Evolutionary conservation across 2,329 filamentous ascomycete genomes (phyloP), one percentile per base, ranked within the genome.

Genomic region (Amylocarpus encephaloides): DNA sequence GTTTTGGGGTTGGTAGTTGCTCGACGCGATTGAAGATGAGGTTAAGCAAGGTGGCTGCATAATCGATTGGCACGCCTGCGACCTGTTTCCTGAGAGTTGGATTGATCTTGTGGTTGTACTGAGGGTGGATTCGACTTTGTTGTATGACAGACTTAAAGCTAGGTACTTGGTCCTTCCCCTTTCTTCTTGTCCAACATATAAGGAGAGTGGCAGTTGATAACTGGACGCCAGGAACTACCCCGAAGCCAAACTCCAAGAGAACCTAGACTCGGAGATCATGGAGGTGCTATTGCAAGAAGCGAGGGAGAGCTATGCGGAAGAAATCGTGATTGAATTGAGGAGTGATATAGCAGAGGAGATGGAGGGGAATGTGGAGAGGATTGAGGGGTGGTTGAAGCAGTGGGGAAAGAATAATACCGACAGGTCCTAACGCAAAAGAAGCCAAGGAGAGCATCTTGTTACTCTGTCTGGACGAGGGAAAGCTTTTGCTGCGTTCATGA

Each of bases 61-160:
- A 60, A 86, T 98, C 64, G 93, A 98, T 72, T 98, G 93, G 92
- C 93, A 98, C 70, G 92, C 91, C 2, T 97, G 92, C 72, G 93
- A 97, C 63, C 72, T 97, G 18, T 97, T 97, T 65, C 93, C 93
- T 2, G 83, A 86, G 66, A 86, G 86, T 64, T 94, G 91, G 88
- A 86, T 98, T 64, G 93, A 98, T 67, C 78, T 98, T 2, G 91
- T 98, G 1, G 86, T 97, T 5, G 93, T 98, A 49, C 70, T 98
- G 56, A 78, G 93, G 41, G 88, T 87, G 49, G 83, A 93, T 60
- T 90, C 88, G 15, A 81, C 79, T 16, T 73, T 85, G 12, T 77
- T 95, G 2, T 97, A 93, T 66, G 93, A 98, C 68, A 80, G 93
- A 47, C 71, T 98, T 48, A 80, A 78, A 48, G 79, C 79, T 38